Evolutionary conservation across 768 basidiomycete species (phyloP).

Genomic region (Pholiota molesta): DNA sequence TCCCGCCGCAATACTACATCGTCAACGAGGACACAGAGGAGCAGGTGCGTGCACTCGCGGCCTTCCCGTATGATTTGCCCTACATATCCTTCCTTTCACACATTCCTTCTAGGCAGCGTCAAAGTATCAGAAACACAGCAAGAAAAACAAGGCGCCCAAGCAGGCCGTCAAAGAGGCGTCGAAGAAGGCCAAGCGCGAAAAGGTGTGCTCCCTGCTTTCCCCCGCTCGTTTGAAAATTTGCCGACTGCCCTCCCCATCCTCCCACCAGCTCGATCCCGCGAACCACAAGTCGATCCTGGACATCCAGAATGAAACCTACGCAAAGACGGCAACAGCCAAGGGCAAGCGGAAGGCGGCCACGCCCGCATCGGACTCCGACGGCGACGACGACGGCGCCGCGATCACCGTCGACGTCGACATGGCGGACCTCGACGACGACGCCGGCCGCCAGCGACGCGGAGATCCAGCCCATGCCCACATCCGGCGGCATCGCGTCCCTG

Average conservation of each 20-base stretch:
- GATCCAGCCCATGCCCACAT: constrained; percentile 65
- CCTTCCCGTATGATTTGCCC: background rate
- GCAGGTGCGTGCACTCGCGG: constrained; percentile 47
- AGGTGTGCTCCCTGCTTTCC: constrained; percentile 49
- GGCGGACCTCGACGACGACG: constrained; percentile 36
- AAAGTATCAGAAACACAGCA: constrained; percentile 87
- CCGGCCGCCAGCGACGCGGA: constrained; percentile 26
- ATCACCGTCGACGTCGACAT: constrained; percentile 46
- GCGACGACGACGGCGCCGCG: constrained; percentile 34
- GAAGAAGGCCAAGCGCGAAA: constrained; percentile 86
- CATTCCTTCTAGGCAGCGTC: constrained; percentile 45
- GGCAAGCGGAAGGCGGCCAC: constrained; percentile 52
- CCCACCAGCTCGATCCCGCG: constrained; percentile 82
- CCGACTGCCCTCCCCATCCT: background rate
- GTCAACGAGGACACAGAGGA: constrained; percentile 67
- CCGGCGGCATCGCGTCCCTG: constrained; percentile 63
- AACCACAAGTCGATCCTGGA: constrained; percentile 81
- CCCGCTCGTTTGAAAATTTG: constrained; percentile 4
- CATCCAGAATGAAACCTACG: constrained; percentile 61
- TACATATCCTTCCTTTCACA: background rate
- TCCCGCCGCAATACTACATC: constrained; percentile 90
- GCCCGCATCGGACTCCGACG: constrained; percentile 33
- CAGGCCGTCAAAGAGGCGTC: constrained; percentile 88
- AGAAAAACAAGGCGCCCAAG: constrained; percentile 80
- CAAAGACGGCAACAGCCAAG: constrained; percentile 27